Conservation (phyloP, 75 land plant genomes). For the Sequoiadendron giganteum region DNA sequence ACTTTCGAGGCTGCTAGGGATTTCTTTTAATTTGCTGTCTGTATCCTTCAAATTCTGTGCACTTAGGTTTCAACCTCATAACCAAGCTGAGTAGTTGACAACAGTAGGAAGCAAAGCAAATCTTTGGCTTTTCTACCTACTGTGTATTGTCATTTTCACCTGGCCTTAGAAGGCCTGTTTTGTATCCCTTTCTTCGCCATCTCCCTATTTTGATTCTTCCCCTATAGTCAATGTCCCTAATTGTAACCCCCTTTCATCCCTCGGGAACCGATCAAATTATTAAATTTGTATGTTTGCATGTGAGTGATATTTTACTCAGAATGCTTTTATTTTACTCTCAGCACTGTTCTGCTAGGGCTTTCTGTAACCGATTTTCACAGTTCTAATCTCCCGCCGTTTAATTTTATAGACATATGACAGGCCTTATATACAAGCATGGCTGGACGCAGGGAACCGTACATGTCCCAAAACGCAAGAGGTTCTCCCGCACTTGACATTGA, state of each 20-base stretch:
- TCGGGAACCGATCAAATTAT: not conserved
- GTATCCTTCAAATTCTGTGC: too few relatives aligned
- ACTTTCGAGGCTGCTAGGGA: too few relatives aligned
- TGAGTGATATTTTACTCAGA: not conserved
- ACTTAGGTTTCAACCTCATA: too few relatives aligned
- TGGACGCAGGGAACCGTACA: constrained; percentile 61
- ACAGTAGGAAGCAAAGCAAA: too few relatives aligned
- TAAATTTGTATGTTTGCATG: not conserved
- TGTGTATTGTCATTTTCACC: too few relatives aligned
- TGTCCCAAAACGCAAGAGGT: constrained; percentile 77
- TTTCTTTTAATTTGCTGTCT: too few relatives aligned
- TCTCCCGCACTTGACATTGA: constrained; percentile 54
- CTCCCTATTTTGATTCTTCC: too few relatives aligned
- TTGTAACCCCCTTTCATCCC: not conserved
- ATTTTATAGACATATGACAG: constrained; percentile 79
- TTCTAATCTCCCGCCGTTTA: not conserved
- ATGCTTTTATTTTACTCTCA: not conserved
- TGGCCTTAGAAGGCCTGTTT: too few relatives aligned
- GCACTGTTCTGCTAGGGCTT: not conserved
- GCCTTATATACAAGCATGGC: constrained; percentile 66
- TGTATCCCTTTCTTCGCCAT: too few relatives aligned
- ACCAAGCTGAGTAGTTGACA: too few relatives aligned
- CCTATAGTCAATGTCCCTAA: too few relatives aligned
- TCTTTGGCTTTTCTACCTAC: too few relatives aligned
- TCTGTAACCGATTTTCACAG: not conserved